Percentiles rank a stretch among this genome's conserved stretches.
Evolutionary conservation across 2,329 filamentous ascomycete species (phyloP).

Genomic region (Camillea tinctor): DNA sequence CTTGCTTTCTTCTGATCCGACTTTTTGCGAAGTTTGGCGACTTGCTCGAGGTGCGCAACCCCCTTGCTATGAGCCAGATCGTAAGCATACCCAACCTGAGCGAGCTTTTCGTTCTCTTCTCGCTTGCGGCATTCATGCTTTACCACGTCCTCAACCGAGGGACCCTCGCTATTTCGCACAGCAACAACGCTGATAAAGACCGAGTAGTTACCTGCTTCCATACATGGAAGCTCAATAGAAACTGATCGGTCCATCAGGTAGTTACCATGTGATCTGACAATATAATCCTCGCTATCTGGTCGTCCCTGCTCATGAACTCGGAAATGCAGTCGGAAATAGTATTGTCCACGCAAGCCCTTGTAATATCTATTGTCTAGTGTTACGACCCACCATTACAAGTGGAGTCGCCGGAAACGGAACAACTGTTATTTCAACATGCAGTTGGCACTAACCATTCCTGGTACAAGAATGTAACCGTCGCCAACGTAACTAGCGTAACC

Average conservation of each 20-base stretch:
- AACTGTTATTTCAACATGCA: no score
- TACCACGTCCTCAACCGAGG: constrained; percentile 56
- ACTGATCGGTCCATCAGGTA: constrained; percentile 59
- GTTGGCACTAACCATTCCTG: no score
- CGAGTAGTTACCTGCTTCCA: constrained; percentile 56
- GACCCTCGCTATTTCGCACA: constrained; percentile 40
- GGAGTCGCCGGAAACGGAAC: no score
- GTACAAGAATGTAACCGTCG: no score
- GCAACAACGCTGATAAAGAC: constrained; percentile 57
- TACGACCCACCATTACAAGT: no score
- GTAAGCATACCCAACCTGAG: constrained; percentile 57
- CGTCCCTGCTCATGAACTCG: constrained; percentile 50
- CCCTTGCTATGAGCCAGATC: constrained; percentile 61
- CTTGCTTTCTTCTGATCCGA: constrained; percentile 50
- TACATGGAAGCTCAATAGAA: constrained; percentile 55
- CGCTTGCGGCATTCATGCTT: constrained; percentile 48
- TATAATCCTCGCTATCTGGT: constrained; percentile 55
- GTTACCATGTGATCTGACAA: constrained; percentile 58
- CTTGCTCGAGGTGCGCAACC: constrained; percentile 48
- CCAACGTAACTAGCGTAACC: no score
- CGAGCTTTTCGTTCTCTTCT: constrained; percentile 56
- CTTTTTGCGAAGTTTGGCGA: constrained; percentile 49
- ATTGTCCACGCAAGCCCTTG: constrained; percentile 59
- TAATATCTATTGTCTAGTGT: constrained; percentile 64
- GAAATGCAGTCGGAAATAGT: constrained; percentile 50